These are phyloP conservation scores for Syncephalis plumigaleata DNA, from an alignment of 371 early-diverging fungal species.

Conservation along the genomic window DNA sequence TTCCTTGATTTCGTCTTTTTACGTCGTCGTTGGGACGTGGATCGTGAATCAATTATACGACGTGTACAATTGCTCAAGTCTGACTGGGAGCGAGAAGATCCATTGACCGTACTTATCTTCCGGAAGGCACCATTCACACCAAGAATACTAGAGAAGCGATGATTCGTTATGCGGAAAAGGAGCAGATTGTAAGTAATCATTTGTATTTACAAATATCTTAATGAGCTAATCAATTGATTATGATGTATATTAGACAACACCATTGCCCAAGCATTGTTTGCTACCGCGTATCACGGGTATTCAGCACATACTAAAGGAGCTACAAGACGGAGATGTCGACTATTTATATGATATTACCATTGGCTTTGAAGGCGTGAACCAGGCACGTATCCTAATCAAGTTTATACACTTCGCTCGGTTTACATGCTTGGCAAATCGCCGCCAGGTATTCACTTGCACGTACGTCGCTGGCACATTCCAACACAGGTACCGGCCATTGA, in stretches of 20 bases:
- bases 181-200: slow-evolving; percentile 20
- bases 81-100: slow-evolving; percentile 18
- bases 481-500: slow-evolving; percentile 10
- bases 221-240: not conserved
- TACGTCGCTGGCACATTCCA: slow-evolving; percentile 57
- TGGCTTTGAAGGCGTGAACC: slow-evolving; percentile 56
- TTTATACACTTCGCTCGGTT: slow-evolving; percentile 46
- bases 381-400: slow-evolving; percentile 59
- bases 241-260: not conserved
- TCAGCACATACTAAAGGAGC: slow-evolving; percentile 31
- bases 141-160: slow-evolving; percentile 26
- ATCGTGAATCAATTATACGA: slow-evolving; percentile 32
- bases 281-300: slow-evolving; percentile 68
- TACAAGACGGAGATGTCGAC: slow-evolving; percentile 32
- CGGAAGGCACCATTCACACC: slow-evolving; percentile 75
- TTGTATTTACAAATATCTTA: not conserved
- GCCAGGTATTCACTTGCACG: slow-evolving; percentile 46
- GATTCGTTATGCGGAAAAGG: slow-evolving; percentile 24
- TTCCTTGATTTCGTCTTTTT: slow-evolving; percentile 78
- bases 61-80: slow-evolving; percentile 15
- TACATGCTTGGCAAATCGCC: slow-evolving; percentile 53
- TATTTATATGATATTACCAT: slow-evolving; percentile 73
- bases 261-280: slow-evolving; percentile 26
- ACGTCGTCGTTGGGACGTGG: slow-evolving; percentile 57
- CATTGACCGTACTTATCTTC: slow-evolving; percentile 77